Evolutionary conservation across 1,284 basidiomycete species (phyloP), one percentile per base, ranked within the genome.

Genomic region (Pseudozyma sp.): DNA sequence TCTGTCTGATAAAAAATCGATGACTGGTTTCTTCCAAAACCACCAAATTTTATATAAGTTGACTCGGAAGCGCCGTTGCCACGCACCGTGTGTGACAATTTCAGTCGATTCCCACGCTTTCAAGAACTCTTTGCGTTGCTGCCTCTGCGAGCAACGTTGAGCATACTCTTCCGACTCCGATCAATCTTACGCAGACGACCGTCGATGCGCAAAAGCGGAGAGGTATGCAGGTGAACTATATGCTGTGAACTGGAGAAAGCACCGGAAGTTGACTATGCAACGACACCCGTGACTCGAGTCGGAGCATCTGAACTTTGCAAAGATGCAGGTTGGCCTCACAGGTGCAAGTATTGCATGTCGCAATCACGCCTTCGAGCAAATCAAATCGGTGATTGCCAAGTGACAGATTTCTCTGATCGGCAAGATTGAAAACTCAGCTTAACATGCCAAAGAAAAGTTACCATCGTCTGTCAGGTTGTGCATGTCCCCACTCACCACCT

Each of bases 381-480:
- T 24, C 24, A 24, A 24, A 24, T 24, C 24, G 24, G 24, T 24
- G 24, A 24, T 24, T 24, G 4, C 4, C 24, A 24, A 24, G 24
- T 24, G 24, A 24, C 24, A n/a, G 11, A 58, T 58, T 48, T 45
- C 7, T 24, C 24, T 24, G 24, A 24, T 24, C 24, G 24, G 24
- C 24, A 24, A 24, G 24, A 24, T 24, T 24, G 24, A 24, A 24
- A 16, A 14, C 1, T 1, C 7, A 31, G 44, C 43, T 13, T 63
- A 63, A 63, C 54, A 63, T 9, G 19, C 5, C 8, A 1, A 3
- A 1, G 17, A 48, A 24, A 17, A 31, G n/a, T 29, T 31, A 24
- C 19, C 46, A 30, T 30, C 43, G 39, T 31, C 54, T 58, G 62
- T 58, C 62, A 65, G 51, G 55, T 65, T 65, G 55, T 33, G 62